phyloP scores from a whole-genome alignment of 73 alveolate genomes.

The Strombidium stylifer region DNA sequence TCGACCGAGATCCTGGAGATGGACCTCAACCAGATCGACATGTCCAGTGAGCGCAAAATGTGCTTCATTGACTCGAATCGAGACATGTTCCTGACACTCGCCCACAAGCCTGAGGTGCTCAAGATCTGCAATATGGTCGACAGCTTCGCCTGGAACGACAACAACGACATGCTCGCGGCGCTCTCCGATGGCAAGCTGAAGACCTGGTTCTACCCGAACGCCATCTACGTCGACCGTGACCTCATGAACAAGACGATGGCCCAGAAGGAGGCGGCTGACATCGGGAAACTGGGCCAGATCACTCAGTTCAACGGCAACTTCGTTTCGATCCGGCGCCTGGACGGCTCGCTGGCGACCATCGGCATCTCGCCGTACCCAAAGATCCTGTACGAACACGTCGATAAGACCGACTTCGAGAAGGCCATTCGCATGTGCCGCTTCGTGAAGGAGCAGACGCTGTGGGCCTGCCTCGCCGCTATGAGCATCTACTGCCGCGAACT shows the following conservation, averaged over 20 bases:
- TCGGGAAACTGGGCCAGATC: conserved; percentile 84
- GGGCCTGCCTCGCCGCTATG: conserved; percentile 99
- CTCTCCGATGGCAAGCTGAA: conserved; percentile 94
- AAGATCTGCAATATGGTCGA: conserved; percentile 97
- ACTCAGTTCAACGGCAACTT: conserved; percentile 76
- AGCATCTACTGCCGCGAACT: conserved; percentile 87
- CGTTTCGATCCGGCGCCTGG: conserved; percentile 86
- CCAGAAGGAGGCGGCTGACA: conserved; percentile 73
- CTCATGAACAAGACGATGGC: conserved; percentile 74
- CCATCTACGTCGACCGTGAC: conserved; percentile 97
- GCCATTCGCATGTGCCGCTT: conserved; percentile 97
- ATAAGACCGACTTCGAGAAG: conserved; percentile 89
- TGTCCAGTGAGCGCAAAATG: conserved; percentile 92
- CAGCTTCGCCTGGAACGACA: conserved; percentile 95
- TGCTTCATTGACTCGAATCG: conserved; percentile 95
- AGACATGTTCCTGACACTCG: conserved; percentile 93
- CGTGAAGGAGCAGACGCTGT: conserved; percentile 94
- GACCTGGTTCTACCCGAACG: conserved; percentile 98
- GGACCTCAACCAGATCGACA: conserved; percentile 89
- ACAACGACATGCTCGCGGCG: conserved; percentile 93
- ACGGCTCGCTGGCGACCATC: conserved; percentile 87
- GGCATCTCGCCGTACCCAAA: conserved; percentile 93
- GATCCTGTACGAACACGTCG: conserved; percentile 81
- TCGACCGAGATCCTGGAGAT: conserved; percentile 82
- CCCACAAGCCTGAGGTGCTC: conserved; percentile 84